phyloP scores from a whole-genome alignment of 1,284 basidiomycete species.

The Cutaneotrichosporon arboriforme region DNA sequence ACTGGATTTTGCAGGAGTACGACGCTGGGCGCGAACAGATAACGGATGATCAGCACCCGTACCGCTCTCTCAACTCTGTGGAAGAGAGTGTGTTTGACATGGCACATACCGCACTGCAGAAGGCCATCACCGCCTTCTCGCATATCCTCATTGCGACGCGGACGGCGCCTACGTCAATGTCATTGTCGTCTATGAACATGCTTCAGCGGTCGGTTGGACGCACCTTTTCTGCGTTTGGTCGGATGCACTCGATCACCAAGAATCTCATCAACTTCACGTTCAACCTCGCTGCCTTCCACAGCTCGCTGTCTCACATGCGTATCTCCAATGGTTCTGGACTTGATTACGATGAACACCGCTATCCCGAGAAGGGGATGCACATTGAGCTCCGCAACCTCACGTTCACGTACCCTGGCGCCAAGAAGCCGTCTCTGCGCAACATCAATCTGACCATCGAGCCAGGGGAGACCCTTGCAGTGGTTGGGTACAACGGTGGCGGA shows the following conservation, averaged over 20 bases:
- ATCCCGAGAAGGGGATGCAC: neutral
- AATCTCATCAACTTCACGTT: neutral
- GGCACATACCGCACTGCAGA: neutral
- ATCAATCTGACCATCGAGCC: slow-evolving; percentile 63
- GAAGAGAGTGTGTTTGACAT: neutral
- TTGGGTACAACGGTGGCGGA: slow-evolving; percentile 9
- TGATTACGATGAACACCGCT: neutral
- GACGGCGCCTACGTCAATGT: neutral
- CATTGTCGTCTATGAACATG: neutral
- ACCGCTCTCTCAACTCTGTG: neutral
- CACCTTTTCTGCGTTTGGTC: neutral
- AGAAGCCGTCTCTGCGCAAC: slow-evolving; percentile 57
- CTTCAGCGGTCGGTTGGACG: neutral
- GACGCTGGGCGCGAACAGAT: slow-evolving; percentile 30
- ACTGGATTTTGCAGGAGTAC: slow-evolving; percentile 74
- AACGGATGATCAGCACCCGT: neutral
- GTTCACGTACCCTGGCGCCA: neutral
- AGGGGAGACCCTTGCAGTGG: slow-evolving; percentile 71
- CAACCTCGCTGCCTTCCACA: neutral
- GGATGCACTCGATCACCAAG: neutral
- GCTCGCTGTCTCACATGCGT: neutral
- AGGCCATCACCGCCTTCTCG: neutral
- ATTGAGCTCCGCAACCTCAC: neutral
- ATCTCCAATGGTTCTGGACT: neutral
- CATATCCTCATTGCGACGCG: neutral